A percentile compares a stretch with the other conserved stretches of the same genome.
phyloP scores from a whole-genome alignment of 345 rosid species.

The Leavenworthia alabamica region DNA sequence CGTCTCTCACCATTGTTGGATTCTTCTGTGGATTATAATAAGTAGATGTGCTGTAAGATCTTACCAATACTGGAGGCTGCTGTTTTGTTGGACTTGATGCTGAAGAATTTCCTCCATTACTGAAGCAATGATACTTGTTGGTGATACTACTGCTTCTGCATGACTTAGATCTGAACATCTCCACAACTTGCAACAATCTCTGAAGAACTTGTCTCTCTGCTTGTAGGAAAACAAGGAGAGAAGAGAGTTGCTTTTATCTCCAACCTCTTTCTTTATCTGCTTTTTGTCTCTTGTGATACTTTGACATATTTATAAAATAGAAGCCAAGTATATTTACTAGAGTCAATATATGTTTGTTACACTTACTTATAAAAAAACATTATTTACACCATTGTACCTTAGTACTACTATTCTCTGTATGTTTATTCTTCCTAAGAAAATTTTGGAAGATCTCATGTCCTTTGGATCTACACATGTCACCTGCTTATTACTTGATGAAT shows the following conservation, averaged over 20 bases:
- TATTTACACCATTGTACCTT: slow-evolving; percentile 5
- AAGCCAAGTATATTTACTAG: not conserved
- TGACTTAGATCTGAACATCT: slow-evolving; percentile 35
- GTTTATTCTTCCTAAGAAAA: slow-evolving; percentile 23
- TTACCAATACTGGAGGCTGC: slow-evolving; percentile 24
- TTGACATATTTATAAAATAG: slow-evolving; percentile 19
- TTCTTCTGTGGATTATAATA: slow-evolving; percentile 27
- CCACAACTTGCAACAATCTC: slow-evolving; percentile 14
- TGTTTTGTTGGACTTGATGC: slow-evolving; percentile 10
- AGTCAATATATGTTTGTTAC: not conserved
- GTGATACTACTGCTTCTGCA: slow-evolving; percentile 21
- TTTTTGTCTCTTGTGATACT: slow-evolving; percentile 33
- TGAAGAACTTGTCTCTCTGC: not conserved
- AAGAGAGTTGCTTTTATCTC: slow-evolving; percentile 35
- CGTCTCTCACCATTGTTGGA: slow-evolving; percentile 21
- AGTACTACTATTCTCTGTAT: slow-evolving; percentile 4
- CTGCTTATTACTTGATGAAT: slow-evolving; percentile 3
- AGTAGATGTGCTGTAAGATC: slow-evolving; percentile 31
- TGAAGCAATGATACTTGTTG: slow-evolving; percentile 19
- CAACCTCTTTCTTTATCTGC: slow-evolving; percentile 42
- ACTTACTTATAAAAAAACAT: no score
- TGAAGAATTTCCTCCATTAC: not conserved
- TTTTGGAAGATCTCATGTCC: slow-evolving; percentile 21
- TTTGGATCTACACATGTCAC: slow-evolving; percentile 16
- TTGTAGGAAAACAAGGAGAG: slow-evolving; percentile 36